These are phyloP conservation scores for Aspergillus indologenus DNA, from an alignment of 495 filamentous ascomycete genomes.

Conservation along the genomic window DNA sequence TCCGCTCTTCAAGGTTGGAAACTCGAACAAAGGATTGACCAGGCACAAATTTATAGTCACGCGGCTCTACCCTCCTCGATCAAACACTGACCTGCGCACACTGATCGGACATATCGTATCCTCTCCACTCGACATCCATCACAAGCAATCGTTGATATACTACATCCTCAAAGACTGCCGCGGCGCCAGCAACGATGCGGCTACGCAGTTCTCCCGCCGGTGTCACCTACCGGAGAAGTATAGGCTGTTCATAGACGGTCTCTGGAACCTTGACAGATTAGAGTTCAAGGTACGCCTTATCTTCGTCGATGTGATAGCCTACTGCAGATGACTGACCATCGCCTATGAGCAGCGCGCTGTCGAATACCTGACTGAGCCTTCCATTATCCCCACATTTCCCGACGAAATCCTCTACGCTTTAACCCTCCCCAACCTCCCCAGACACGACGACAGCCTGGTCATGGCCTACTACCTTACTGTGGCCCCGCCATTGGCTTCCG, in stretches of 20 bases:
- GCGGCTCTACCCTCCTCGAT: constrained; percentile 67
- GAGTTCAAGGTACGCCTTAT: constrained; percentile 55
- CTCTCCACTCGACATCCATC: constrained; percentile 58
- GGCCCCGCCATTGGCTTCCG: constrained; percentile 59
- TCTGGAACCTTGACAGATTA: constrained; percentile 75
- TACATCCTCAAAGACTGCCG: constrained; percentile 77
- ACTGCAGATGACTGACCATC: background rate
- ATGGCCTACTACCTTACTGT: constrained; percentile 75
- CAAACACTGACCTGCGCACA: constrained; percentile 58
- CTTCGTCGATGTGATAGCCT: background rate
- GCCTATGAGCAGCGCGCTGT: constrained; percentile 55
- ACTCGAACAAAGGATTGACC: constrained; percentile 3
- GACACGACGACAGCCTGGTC: constrained; percentile 60
- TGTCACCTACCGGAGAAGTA: constrained; percentile 66
- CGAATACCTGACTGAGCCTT: constrained; percentile 70
- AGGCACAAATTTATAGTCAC: constrained; percentile 36
- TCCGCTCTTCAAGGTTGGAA: background rate
- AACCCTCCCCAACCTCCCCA: constrained; percentile 54
- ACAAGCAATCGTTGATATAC: constrained; percentile 75
- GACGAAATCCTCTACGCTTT: constrained; percentile 74
- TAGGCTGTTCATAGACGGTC: constrained; percentile 69
- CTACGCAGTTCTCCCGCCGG: constrained; percentile 49
- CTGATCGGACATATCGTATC: constrained; percentile 63
- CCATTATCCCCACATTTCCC: constrained; percentile 72
- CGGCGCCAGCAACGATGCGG: constrained; percentile 42